These are phyloP conservation scores for Pisolithus microcarpus DNA, from an alignment of 768 basidiomycete genomes.

Conservation along the genomic window DNA sequence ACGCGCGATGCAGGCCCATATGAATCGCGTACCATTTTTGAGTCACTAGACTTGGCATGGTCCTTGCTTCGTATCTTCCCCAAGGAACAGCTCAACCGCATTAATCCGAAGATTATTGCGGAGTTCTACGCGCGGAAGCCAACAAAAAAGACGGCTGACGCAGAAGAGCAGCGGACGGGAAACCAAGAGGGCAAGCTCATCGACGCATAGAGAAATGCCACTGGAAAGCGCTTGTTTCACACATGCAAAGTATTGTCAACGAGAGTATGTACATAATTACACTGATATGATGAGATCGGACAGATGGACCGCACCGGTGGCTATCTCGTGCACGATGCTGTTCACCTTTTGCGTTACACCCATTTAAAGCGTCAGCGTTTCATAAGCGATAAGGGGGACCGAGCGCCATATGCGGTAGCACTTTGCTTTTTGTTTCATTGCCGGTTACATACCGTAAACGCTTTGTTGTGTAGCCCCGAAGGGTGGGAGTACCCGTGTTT, in stretches of 20 bases:
- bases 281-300: not conserved
- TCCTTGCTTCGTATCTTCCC: constrained; percentile 96
- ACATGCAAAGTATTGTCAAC: not conserved
- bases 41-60: constrained; percentile 97
- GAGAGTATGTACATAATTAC: not conserved
- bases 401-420: not conserved
- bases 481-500: too few species aligned
- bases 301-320: not conserved
- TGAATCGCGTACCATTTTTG: constrained; percentile 93
- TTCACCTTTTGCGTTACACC: not conserved
- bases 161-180: constrained; percentile 32
- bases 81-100: constrained; percentile 95
- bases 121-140: constrained; percentile 90
- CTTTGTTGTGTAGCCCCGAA: too few species aligned
- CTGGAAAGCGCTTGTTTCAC: not conserved
- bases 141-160: constrained; percentile 50
- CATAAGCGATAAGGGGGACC: not conserved
- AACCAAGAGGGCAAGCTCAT: constrained; percentile 49
- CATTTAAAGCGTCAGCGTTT: not conserved
- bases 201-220: constrained; percentile 43
- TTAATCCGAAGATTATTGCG: constrained; percentile 91
- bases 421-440: not conserved
- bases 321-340: not conserved
- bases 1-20: constrained; percentile 58
- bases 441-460: not conserved